Base-by-base conservation (phyloP, 139 green algal species). In the Chlamydomonas sp. region DNA sequence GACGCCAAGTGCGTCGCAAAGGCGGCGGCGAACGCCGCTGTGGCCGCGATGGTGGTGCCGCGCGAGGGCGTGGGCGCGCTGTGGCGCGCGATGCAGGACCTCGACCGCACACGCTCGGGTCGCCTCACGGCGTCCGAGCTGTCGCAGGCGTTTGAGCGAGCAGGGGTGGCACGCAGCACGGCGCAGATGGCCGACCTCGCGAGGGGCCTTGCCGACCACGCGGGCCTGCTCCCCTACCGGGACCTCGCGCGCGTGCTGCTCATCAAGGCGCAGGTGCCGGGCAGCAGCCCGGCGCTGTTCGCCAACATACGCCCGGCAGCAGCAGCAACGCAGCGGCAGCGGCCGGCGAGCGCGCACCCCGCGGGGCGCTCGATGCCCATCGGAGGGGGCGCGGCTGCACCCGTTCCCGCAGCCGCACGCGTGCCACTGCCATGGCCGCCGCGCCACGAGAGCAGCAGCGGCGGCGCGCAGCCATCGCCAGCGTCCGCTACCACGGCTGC, bases 211-310 rank as follows among this genome's bases (percentile, higher is more conserved):
- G 5, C 4, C 3, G 62, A 69, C 62, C 31, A 54, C 34, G 62
- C 34, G 62, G 62, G 62, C 24, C 22, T 69, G 62, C 37, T 69
- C 35, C 62, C 62, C 3, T 69, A 69, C 37, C 35, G 35, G 31
- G 62, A 69, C 24, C 37, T 69, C 3, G 35, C 62, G 4, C 54
- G 57, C 13, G 62, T 69, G 36, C 34, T 69, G 37, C 35, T 69
- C 22, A 13, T 13, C 35, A 69, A 69, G n/a, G 57, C 22, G 35
- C 34, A n/a, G 62, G 5, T 48, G 6, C 59, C 22, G 5, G 26
- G 22, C 33, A 48, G 31, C 5, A 33, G 43, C 59, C 59, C 33
- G 10, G 43, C 39, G 59, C 59, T 66, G 26, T 66, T 66, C 33
- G 31, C 35, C n/a, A n/a, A n/a, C 8, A n/a, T 69, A n/a, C 62